Conservation (phyloP, 1,284 basidiomycete species). For the Blastosporella zonata region DNA sequence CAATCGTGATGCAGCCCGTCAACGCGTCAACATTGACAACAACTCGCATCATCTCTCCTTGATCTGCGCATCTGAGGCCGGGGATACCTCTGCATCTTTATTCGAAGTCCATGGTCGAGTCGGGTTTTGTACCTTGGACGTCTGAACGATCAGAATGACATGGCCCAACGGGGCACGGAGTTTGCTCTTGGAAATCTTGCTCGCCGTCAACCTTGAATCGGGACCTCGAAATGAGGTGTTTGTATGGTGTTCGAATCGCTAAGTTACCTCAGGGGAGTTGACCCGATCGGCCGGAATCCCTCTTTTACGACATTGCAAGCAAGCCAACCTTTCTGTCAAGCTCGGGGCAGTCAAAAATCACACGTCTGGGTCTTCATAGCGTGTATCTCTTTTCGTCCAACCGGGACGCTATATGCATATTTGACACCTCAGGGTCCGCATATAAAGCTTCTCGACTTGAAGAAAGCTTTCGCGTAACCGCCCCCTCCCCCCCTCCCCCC, state of each 20-base stretch:
- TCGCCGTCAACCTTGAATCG: background rate
- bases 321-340: slow-evolving; percentile 18
- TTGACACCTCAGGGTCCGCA: slow-evolving; percentile 10
- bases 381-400: slow-evolving; percentile 16
- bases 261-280: background rate
- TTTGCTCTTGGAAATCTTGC: slow-evolving; percentile 3
- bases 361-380: slow-evolving; percentile 18
- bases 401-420: slow-evolving; percentile 10
- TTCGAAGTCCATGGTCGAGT: slow-evolving; percentile 1
- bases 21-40: slow-evolving; percentile 7
- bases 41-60: slow-evolving; percentile 4
- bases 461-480: background rate
- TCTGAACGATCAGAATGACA: background rate
- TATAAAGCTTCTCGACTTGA: slow-evolving; percentile 17
- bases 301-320: slow-evolving; percentile 11
- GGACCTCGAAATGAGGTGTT: slow-evolving; percentile 6
- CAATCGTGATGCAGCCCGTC: slow-evolving; percentile 2
- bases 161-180: background rate
- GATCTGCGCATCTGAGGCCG: slow-evolving; percentile 1
- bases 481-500: background rate
- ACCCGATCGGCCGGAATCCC: slow-evolving; percentile 6
- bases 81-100: background rate
- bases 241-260: slow-evolving; percentile 9
- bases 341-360: slow-evolving; percentile 9
- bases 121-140: background rate